Evolutionary conservation across 306 rosid genomes (phyloP).

Genomic region (Fragaria nilgerrensis): DNA sequence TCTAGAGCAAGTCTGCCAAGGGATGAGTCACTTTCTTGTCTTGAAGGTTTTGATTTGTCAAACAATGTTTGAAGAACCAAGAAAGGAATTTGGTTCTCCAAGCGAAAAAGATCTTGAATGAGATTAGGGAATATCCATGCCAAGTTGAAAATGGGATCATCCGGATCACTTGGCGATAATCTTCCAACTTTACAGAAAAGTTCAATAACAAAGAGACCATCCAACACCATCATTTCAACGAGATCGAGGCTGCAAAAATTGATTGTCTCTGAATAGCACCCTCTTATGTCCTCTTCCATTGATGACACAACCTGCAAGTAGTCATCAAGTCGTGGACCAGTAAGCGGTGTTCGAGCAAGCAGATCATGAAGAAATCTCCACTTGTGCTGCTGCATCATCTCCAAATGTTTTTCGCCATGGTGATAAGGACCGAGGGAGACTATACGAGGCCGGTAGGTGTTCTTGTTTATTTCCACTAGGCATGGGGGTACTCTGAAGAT

Average conservation of each 20-base stretch:
- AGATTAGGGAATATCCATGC: slow-evolving; percentile 40
- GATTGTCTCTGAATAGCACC: slow-evolving; percentile 47
- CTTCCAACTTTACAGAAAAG: slow-evolving; percentile 35
- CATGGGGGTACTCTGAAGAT: slow-evolving; percentile 45
- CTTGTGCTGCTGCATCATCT: slow-evolving; percentile 58
- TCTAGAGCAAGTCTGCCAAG: slow-evolving; percentile 32
- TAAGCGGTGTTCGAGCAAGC: slow-evolving; percentile 24
- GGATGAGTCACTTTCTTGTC: not conserved
- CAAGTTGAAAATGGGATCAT: slow-evolving; percentile 45
- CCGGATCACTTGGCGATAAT: slow-evolving; percentile 15
- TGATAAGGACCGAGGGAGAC: slow-evolving; percentile 66
- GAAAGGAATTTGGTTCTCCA: slow-evolving; percentile 26
- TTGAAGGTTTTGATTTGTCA: slow-evolving; percentile 12
- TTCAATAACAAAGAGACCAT: slow-evolving; percentile 58
- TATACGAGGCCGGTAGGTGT: slow-evolving; percentile 46
- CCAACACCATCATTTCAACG: slow-evolving; percentile 51
- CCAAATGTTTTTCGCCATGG: slow-evolving; percentile 28
- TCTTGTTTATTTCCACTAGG: slow-evolving; percentile 36
- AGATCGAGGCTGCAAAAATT: slow-evolving; percentile 27
- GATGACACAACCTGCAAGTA: slow-evolving; percentile 11
- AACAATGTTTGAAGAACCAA: slow-evolving; percentile 42
- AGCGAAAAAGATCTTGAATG: slow-evolving; percentile 46
- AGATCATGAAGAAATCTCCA: slow-evolving; percentile 40
- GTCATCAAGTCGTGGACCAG: slow-evolving; percentile 6
- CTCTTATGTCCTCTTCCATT: slow-evolving; percentile 37